phyloP scores from a whole-genome alignment of 108 stramenopile genomes.

The Aurantiochytrium sp. region DNA sequence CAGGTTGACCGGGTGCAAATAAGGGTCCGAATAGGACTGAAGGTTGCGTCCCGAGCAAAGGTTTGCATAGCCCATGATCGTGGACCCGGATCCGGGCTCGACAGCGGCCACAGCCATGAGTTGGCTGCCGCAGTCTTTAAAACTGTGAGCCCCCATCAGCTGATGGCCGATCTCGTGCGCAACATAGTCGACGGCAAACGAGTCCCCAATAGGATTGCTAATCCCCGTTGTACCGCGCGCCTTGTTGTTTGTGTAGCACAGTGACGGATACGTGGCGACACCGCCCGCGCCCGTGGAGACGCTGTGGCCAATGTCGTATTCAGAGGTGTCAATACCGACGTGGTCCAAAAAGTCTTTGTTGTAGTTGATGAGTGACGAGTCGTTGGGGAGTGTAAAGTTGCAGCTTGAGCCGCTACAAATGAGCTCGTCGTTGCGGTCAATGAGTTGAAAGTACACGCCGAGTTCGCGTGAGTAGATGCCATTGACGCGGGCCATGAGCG shows the following conservation, averaged over 20 bases:
- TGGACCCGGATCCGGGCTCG: conserved; percentile 5
- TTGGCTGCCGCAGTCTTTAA: neutral
- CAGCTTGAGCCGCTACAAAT: neutral
- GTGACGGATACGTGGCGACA: neutral
- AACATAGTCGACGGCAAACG: neutral
- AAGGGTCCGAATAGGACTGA: neutral
- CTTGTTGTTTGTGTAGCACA: neutral
- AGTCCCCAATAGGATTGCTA: neutral
- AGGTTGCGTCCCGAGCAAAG: neutral
- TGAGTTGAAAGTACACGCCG: neutral
- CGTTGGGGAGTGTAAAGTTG: neutral
- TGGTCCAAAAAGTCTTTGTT: neutral
- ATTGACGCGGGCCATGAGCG: neutral
- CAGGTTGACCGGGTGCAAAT: neutral
- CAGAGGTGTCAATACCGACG: neutral
- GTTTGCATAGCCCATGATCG: conserved; percentile 11
- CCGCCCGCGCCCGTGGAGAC: neutral
- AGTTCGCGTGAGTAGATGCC: conserved; percentile 10
- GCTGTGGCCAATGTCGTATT: neutral
- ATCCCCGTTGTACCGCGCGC: conserved; percentile 10
- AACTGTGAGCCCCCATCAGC: neutral
- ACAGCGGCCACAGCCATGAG: neutral
- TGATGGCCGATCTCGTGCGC: conserved; percentile 5
- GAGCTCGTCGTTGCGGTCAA: neutral
- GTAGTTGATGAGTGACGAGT: neutral